Evolutionary conservation across 768 basidiomycete genomes (phyloP), one percentile per base, ranked within the genome.

Genomic region (Amanita muscaria): DNA sequence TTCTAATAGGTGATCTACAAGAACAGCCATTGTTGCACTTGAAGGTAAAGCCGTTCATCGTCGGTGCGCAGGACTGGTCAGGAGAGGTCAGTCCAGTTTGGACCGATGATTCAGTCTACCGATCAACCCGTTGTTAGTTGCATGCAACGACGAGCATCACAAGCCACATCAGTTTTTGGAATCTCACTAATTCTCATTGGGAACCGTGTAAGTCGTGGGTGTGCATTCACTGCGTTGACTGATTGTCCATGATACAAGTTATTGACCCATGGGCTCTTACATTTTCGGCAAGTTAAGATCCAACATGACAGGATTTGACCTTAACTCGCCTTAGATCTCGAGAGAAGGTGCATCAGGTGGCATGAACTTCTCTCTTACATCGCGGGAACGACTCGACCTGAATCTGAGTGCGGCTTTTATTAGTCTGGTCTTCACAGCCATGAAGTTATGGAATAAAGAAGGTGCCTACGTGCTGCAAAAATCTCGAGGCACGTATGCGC

Each of bases 221-320:
- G 30, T 23, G 10, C 4, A 38, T 18, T 24, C 24, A 30, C 2
- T 43, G 32, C n/a, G 29, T 15, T 22, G 16, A 6, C 10, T 25
- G 39, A 46, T n/a, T 42, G 9, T 50, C 48, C n/a, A 47, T 25
- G 12, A 44, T 44, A 19, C 12, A 37, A 88, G 85, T 99, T 43
- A 88, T 94, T 50, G 96, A 99, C 58, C 96, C 96, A 2, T 99
- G 94, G 93, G 84, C 80, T 14, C 85, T 96, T 52, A 80, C 81
- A 8, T 59, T 85, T 37, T 72, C 73, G 47, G 88, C 91, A 53
- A 59, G 59, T 23, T 37, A 15, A 27, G 22, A 25, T 38, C 15
- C 18, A 42, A 4, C 40, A 15, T 29, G 14, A 24, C 6, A 33
- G 18, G 16, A 16, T 23, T 24, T 31, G 3, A 40, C 7, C 7